Conservation (phyloP, 1,284 basidiomycete species). For the Tilletia walkeri region DNA sequence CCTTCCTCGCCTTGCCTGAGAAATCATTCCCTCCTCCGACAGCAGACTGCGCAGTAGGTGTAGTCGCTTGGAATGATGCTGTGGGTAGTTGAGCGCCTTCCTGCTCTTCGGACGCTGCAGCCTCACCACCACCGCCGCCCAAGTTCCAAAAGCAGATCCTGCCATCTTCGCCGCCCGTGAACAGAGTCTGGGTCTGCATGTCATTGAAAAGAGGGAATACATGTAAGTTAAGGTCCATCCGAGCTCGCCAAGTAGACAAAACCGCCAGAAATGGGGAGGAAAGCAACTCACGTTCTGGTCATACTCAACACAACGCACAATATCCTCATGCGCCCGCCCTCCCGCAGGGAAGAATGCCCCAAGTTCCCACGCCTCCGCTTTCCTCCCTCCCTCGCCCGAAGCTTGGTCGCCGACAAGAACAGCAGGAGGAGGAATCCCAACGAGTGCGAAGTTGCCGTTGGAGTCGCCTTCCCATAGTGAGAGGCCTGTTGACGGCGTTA, state of each 20-base stretch:
- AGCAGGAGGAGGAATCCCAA: constrained; percentile 19
- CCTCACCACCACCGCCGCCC: no score
- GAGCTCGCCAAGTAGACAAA: no score
- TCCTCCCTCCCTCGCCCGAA: constrained; percentile 24
- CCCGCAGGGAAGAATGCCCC: neutral
- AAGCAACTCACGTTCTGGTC: constrained; percentile 20
- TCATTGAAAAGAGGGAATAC: neutral
- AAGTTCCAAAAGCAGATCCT: constrained; percentile 36
- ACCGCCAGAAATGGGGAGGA: no score
- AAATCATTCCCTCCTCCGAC: no score
- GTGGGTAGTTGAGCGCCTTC: neutral
- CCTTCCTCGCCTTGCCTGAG: neutral
- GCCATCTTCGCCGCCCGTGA: constrained; percentile 45
- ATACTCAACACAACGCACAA: constrained; percentile 39
- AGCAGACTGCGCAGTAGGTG: no score
- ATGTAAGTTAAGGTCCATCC: no score
- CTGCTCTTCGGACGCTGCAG: neutral
- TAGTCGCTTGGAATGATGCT: neutral
- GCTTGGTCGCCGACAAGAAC: neutral
- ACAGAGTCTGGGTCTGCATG: constrained; percentile 26
- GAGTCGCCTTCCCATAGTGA: constrained; percentile 8
- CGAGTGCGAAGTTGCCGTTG: constrained; percentile 20
- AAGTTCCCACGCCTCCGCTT: constrained; percentile 30
- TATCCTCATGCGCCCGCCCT: constrained; percentile 38
- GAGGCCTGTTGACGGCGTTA: neutral